A percentile compares a stretch with the other conserved stretches of the same genome.
phyloP scores from a whole-genome alignment of 768 basidiomycete species.

The Tephrocybe sp. region DNA sequence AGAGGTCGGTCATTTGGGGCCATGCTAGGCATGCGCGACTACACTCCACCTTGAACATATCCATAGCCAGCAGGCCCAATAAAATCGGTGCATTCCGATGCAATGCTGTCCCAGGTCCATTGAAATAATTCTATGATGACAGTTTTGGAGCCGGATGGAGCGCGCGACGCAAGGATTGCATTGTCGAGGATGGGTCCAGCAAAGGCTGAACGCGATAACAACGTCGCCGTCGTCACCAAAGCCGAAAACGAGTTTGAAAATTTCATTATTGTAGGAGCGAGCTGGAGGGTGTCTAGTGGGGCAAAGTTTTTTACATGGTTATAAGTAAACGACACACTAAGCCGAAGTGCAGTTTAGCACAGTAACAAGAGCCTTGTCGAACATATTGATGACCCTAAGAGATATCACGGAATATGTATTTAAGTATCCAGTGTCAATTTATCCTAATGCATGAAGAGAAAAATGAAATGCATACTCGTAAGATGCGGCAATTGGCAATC shows the following conservation, averaged over 20 bases:
- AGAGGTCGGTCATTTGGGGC: background rate
- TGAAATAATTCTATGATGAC: conserved; percentile 75
- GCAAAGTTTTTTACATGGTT: no score
- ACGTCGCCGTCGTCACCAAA: background rate
- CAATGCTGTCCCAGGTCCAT: conserved; percentile 63
- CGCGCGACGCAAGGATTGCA: conserved; percentile 14
- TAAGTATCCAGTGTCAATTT: no score
- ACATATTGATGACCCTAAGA: no score
- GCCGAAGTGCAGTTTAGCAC: no score
- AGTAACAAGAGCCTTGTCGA: no score
- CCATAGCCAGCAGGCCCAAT: conserved; percentile 70
- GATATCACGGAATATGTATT: no score
- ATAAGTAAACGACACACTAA: no score
- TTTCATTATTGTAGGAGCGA: conserved; percentile 10
- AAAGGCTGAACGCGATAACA: conserved; percentile 6
- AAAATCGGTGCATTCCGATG: conserved; percentile 62
- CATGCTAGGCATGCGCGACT: no score
- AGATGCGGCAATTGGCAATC: no score
- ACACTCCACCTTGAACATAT: conserved; percentile 58
- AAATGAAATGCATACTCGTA: no score
- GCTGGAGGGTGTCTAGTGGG: no score
- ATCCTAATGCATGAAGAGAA: no score
- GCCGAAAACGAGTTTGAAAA: conserved; percentile 1
- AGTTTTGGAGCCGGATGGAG: conserved; percentile 32
- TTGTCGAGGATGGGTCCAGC: conserved; percentile 9